Evolutionary conservation across 1,139 yeast species (phyloP).

Genomic region (Debaryomycetaceae sp.): DNA sequence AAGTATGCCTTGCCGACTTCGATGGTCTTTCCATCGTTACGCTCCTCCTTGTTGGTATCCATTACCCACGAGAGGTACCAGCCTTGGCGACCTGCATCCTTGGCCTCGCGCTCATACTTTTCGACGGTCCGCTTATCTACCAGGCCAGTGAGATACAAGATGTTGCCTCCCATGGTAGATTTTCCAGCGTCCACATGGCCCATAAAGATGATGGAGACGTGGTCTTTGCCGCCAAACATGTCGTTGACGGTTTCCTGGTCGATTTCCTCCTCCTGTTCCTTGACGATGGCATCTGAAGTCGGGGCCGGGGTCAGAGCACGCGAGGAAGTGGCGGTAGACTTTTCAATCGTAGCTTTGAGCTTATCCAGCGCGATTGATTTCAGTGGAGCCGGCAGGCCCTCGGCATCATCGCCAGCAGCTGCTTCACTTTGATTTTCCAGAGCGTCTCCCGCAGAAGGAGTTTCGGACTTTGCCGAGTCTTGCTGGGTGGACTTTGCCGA

Average conservation of each 20-base stretch:
- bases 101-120: constrained; percentile 95
- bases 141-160: constrained; percentile 85
- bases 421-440: too few relatives aligned
- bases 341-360: constrained; percentile 7
- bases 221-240: constrained; percentile 95
- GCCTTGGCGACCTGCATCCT: constrained; percentile 99
- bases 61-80: constrained; percentile 99
- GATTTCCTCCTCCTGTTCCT: constrained; percentile 75
- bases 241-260: constrained; percentile 86
- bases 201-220: constrained; percentile 93
- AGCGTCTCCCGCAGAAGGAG: constrained; percentile 4
- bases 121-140: constrained; percentile 99
- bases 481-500: too few relatives aligned
- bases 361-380: constrained; percentile 3
- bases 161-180: constrained; percentile 98
- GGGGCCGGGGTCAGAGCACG: constrained; percentile 14
- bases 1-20: constrained; percentile 97
- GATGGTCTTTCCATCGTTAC: constrained; percentile 97
- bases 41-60: constrained; percentile 98
- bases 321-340: constrained; percentile 6
- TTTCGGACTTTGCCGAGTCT: constrained; percentile 1
- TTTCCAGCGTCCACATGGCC: constrained; percentile 99
- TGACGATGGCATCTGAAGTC: constrained; percentile 39
- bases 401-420: too few relatives aligned
- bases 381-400: too few relatives aligned